phyloP scores from a whole-genome alignment of 2,329 filamentous ascomycete species.

The Phialophora verrucosa region DNA sequence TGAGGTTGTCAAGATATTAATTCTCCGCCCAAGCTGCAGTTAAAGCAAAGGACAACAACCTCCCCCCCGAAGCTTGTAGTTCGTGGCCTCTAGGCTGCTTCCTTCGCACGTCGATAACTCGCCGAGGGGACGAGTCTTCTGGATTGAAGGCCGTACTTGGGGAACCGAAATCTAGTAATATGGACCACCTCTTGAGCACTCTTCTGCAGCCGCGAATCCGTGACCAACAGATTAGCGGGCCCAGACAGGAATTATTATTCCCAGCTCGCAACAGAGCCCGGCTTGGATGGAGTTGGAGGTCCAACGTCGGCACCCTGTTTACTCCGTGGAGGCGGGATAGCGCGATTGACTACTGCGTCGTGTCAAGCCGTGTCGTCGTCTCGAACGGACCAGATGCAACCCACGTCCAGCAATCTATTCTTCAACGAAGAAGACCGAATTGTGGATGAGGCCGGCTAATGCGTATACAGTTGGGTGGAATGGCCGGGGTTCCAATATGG shows the following conservation, averaged over 20 bases:
- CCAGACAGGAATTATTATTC: not conserved
- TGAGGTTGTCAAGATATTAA: slow-evolving; percentile 16
- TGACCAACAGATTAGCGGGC: not conserved
- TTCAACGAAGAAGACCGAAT: slow-evolving; percentile 34
- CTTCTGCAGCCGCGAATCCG: not conserved
- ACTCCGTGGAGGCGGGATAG: not conserved
- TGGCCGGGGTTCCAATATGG: slow-evolving; percentile 8
- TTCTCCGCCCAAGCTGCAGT: slow-evolving; percentile 21
- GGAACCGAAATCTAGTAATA: slow-evolving; percentile 7
- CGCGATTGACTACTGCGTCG: not conserved
- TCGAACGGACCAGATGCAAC: not conserved
- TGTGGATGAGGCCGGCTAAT: slow-evolving; percentile 9
- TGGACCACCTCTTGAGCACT: slow-evolving; percentile 21
- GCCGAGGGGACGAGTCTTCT: not conserved
- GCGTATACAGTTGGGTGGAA: slow-evolving; percentile 10
- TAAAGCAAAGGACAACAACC: slow-evolving; percentile 33
- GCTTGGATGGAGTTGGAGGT: slow-evolving; percentile 1
- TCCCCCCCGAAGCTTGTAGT: slow-evolving; percentile 18
- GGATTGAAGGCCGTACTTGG: not conserved
- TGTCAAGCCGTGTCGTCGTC: slow-evolving; percentile 14
- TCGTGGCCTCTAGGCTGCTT: slow-evolving; percentile 2
- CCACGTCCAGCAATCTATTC: slow-evolving; percentile 23
- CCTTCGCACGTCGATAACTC: slow-evolving; percentile 5
- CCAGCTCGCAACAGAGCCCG: not conserved
- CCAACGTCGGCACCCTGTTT: not conserved